Conservation (phyloP, 805 yeast species). For the Candida maltosa region DNA sequence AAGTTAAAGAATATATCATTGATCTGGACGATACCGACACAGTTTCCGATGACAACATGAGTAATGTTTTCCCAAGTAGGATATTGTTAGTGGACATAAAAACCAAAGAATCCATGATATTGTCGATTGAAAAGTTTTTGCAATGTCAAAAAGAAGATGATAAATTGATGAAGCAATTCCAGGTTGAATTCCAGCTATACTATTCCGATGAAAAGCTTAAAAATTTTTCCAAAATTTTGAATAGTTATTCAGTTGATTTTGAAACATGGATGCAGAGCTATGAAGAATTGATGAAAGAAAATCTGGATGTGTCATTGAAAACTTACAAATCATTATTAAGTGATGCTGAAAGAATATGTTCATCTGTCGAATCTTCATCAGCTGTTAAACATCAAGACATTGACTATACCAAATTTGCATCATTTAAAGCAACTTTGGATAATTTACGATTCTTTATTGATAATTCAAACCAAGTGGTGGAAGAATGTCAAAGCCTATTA, state of each 20-base stretch:
- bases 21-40: conserved; percentile 37
- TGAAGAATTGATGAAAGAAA: conserved; percentile 34
- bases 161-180: not conserved
- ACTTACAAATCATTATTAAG: conserved; percentile 38
- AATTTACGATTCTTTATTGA: conserved; percentile 41
- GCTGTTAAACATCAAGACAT: conserved; percentile 9
- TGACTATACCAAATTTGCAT: conserved; percentile 2
- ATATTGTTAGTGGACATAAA: conserved; percentile 34
- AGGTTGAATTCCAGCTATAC: conserved; percentile 42
- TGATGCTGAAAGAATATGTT: conserved; percentile 56
- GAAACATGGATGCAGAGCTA: conserved; percentile 51
- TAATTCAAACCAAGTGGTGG: conserved; percentile 49
- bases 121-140: conserved; percentile 30
- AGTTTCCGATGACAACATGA: conserved; percentile 53
- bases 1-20: conserved; percentile 20
- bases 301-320: conserved; percentile 46
- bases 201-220: conserved; percentile 53
- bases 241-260: conserved; percentile 43
- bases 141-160: conserved; percentile 12
- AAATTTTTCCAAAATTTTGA: conserved; percentile 30
- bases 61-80: conserved; percentile 53
- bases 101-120: conserved; percentile 26
- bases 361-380: conserved; percentile 29
- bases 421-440: conserved; percentile 10
- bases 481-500: conserved; percentile 51